Conservation (phyloP, 352 stramenopile genomes). For the Phytophthora uliginosa region DNA sequence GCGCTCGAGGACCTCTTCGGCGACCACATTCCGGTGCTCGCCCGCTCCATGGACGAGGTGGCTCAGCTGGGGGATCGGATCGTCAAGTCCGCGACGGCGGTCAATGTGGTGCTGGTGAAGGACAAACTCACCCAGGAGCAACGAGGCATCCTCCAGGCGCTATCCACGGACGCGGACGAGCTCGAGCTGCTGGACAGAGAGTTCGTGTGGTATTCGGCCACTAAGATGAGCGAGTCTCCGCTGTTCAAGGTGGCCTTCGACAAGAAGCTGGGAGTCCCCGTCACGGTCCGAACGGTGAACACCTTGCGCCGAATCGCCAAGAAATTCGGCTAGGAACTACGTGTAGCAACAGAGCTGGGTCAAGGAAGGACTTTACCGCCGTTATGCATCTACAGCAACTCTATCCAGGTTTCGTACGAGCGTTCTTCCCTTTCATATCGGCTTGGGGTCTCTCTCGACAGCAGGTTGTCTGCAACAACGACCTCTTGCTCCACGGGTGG, state of each 20-base stretch:
- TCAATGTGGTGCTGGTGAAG: conserved; percentile 45
- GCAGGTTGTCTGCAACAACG: background rate
- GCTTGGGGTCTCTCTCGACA: conserved; percentile 5
- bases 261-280: conserved; percentile 35
- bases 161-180: conserved; percentile 31
- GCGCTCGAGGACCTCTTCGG: conserved; percentile 38
- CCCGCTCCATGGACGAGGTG: conserved; percentile 31
- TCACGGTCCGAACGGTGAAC: conserved; percentile 43
- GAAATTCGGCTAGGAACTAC: conserved; percentile 30
- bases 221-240: conserved; percentile 47
- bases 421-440: conserved; percentile 33
- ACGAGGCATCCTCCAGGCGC: conserved; percentile 19
- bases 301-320: conserved; percentile 42
- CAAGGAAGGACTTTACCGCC: background rate
- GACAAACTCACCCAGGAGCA: conserved; percentile 27
- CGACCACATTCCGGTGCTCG: conserved; percentile 30
- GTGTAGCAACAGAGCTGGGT: background rate
- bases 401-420: conserved; percentile 41
- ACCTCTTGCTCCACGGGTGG: background rate
- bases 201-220: conserved; percentile 46
- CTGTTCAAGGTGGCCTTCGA: conserved; percentile 50
- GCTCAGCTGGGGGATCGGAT: conserved; percentile 4
- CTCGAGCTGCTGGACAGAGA: conserved; percentile 33
- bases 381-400: conserved; percentile 35
- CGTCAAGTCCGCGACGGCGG: conserved; percentile 26